Evolutionary conservation across 345 rosid genomes (phyloP).

Genomic region (Arabidopsis suecica): DNA sequence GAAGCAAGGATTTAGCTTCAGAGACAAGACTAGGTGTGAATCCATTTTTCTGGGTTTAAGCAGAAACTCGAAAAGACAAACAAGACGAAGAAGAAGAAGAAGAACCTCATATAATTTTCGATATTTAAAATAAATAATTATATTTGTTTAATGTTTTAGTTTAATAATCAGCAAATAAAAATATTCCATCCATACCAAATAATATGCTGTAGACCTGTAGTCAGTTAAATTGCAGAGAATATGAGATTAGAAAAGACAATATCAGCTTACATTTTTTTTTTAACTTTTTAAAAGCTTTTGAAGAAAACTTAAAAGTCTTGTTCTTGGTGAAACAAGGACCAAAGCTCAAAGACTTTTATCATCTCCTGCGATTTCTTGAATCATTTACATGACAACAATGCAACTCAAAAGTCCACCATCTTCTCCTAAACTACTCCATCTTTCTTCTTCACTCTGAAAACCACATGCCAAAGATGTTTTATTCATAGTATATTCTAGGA

Average conservation of each 20-base stretch:
- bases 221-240: too few species aligned
- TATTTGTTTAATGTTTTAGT: too few species aligned
- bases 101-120: neutral
- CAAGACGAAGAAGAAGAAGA: neutral
- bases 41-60: constrained; percentile 45
- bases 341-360: neutral
- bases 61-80: constrained; percentile 14
- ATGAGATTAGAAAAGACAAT: too few species aligned
- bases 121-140: neutral
- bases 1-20: constrained; percentile 40
- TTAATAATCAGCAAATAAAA: neutral
- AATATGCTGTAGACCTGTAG: neutral
- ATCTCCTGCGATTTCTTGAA: constrained; percentile 12
- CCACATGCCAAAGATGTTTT: neutral
- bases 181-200: neutral
- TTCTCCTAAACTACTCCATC: neutral
- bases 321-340: neutral
- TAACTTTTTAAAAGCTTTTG: too few species aligned
- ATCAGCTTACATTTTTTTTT: too few species aligned
- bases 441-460: neutral
- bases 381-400: neutral
- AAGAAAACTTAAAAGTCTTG: neutral
- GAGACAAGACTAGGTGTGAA: constrained; percentile 37
- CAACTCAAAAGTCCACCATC: neutral
- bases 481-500: neutral